These are phyloP conservation scores for Claviceps quebecensis DNA, from an alignment of 2,329 filamentous ascomycete genomes.

Conservation along the genomic window DNA sequence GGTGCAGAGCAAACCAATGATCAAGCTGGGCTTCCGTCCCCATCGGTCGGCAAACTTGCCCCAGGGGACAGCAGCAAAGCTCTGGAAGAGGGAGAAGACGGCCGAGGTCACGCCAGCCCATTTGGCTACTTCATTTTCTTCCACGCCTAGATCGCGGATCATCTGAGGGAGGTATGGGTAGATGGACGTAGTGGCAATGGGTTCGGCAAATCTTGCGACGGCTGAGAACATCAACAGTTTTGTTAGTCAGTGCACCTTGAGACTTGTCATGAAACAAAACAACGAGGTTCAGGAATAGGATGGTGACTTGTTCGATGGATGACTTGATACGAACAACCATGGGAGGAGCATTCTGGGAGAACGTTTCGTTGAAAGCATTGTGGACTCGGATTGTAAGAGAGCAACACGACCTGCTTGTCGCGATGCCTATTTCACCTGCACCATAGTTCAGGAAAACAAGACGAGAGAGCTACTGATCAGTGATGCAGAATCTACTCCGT, in stretches of 20 bases:
- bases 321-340: background rate
- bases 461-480: background rate
- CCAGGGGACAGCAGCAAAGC: slow-evolving; percentile 59
- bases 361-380: background rate
- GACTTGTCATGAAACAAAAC: too few species aligned
- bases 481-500: background rate
- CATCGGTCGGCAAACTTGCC: slow-evolving; percentile 62
- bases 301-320: background rate
- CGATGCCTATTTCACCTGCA: background rate
- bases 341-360: background rate
- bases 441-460: background rate
- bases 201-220: slow-evolving; percentile 67
- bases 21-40: slow-evolving; percentile 71
- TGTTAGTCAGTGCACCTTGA: background rate
- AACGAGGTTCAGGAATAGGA: background rate
- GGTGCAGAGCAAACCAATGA: slow-evolving; percentile 59
- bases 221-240: slow-evolving; percentile 29
- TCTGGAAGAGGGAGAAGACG: slow-evolving; percentile 59
- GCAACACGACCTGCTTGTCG: background rate
- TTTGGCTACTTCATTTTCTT: slow-evolving; percentile 57
- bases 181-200: slow-evolving; percentile 56
- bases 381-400: background rate
- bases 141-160: slow-evolving; percentile 65
- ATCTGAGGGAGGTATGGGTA: slow-evolving; percentile 65
- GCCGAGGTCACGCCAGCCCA: slow-evolving; percentile 67